Base-by-base conservation (phyloP, 1,284 basidiomycete genomes). In the Ceratorhiza oryzae-sativae region DNA sequence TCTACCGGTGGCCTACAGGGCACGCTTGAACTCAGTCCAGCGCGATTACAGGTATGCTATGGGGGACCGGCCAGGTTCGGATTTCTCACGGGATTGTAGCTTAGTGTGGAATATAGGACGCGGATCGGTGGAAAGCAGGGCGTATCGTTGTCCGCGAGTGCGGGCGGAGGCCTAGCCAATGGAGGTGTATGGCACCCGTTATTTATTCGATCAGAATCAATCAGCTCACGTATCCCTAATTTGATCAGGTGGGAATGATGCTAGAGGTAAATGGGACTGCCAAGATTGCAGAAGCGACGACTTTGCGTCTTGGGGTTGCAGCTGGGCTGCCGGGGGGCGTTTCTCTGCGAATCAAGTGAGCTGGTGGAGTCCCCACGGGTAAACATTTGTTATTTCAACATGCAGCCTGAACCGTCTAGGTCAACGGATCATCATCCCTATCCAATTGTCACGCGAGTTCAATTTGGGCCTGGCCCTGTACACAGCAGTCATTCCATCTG, bases 361-460 rank as follows among this genome's bases (percentile, higher is more conserved):
- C 55, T 32, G 32, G 25, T 18, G 13, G 30, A 13, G 41, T n/a
- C 5, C 23, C 18, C 1, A 8, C 2, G 49, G 63, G 8, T 42
- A 10, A 46, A 62, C 67, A 27, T 36, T 27, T 45, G 34, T 70
- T 27, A 59, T 45, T 15, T 45, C 36, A 15, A 48, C 25, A 20
- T 41, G 4, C 72, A 83, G 83, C 65, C 75, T 85, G 55, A 79
- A 80, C n/a, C 79, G 85, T 30, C 75, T 89, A 2, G 86, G 86
- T 2, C 88, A 90, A 75, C 82, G 82, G 48, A 79, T 88, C 75
- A 77, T 80, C 10, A 70, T 89, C 4, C 88, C 88, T 2, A 84
- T 90, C 74, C 76, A 85, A n/a, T 79, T 90, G 8, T 82, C 84
- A 0, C 81, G 81, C 30, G 80, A 84, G 61, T 82, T 83, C 73